These are phyloP conservation scores for Rhodomyrtus psidioides DNA, from an alignment of 441 rosid species.

Conservation along the genomic window DNA sequence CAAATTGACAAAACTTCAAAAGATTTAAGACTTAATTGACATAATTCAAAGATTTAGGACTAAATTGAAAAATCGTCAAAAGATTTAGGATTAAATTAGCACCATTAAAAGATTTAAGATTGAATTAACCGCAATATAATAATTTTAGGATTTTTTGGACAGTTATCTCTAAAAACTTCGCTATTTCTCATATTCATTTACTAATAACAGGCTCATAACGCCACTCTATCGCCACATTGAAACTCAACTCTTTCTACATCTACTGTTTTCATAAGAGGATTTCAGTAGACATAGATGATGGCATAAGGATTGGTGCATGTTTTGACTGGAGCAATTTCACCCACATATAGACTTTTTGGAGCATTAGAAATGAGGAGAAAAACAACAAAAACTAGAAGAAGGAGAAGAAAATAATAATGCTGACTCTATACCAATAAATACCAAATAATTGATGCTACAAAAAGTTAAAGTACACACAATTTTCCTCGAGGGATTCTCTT, in stretches of 20 bases:
- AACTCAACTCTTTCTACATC: neutral
- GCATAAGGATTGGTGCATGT: neutral
- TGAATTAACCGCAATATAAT: too few relatives aligned
- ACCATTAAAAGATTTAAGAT: too few relatives aligned
- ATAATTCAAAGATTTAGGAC: too few relatives aligned
- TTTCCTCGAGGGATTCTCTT: neutral
- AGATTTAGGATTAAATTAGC: too few relatives aligned
- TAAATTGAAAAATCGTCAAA: too few relatives aligned
- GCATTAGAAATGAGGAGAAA: neutral
- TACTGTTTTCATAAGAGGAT: neutral
- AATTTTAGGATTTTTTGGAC: too few relatives aligned
- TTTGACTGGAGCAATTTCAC: neutral
- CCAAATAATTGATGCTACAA: neutral
- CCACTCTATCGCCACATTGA: neutral
- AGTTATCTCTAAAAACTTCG: too few relatives aligned
- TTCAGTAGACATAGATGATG: neutral
- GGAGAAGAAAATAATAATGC: neutral
- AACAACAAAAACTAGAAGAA: neutral
- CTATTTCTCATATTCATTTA: too few relatives aligned
- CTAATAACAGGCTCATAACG: neutral
- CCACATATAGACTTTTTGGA: neutral
- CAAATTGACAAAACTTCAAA: too few relatives aligned
- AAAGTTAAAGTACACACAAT: neutral
- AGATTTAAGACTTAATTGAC: too few relatives aligned
- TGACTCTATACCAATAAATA: neutral